Evolutionary conservation across 2,329 filamentous ascomycete genomes (phyloP), one percentile per base, ranked within the genome.

Genomic region (Aspergillus neotritici): DNA sequence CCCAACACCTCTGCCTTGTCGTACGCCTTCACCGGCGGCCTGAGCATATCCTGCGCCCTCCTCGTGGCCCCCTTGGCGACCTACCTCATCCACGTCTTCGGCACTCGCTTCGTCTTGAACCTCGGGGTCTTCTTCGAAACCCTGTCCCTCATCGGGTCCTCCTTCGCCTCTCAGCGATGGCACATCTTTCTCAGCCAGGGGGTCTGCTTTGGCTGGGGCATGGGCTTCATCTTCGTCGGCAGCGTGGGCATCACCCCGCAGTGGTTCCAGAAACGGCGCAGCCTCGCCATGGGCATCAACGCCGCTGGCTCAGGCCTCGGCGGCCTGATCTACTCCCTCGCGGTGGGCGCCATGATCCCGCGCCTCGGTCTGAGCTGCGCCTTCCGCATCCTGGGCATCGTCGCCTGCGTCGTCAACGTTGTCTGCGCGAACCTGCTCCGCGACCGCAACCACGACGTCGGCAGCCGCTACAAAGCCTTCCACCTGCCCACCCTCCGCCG

Each of bases 201-300:
- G 2, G 64, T 82, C 8, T 80, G 77, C 51, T 82, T 82, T 53
- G 79, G 79, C 12, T 72, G 73, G 56, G 79, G 79, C 0, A 79
- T 82, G 74, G 79, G 79, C 0, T 81, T 82, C 48, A 63, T 80
- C 2, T 82, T 80, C 52, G 77, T 79, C 3, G 77, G 73, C 6
- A 72, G 67, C 15, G 75, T 81, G 32, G 64, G 66, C 1, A 76
- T 83, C 35, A 66, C 75, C 0, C 73, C 80, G 3, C 80, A 83
- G 48, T 84, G 80, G 79, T 84, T 84, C 52, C 71, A 70, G 5
- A 75, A 72, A 4, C 69, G 69, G 12, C 67, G 80, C 2, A 76
- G 74, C 41, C 68, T 84, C 5, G 80, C 80, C 10, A 81, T 79
- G 52, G 78, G 79, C 0, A 73, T 83, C 40, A 70, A 74, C 0